Evolutionary conservation across 768 basidiomycete genomes (phyloP).

Genomic region (Symmetrospora coprosmae): DNA sequence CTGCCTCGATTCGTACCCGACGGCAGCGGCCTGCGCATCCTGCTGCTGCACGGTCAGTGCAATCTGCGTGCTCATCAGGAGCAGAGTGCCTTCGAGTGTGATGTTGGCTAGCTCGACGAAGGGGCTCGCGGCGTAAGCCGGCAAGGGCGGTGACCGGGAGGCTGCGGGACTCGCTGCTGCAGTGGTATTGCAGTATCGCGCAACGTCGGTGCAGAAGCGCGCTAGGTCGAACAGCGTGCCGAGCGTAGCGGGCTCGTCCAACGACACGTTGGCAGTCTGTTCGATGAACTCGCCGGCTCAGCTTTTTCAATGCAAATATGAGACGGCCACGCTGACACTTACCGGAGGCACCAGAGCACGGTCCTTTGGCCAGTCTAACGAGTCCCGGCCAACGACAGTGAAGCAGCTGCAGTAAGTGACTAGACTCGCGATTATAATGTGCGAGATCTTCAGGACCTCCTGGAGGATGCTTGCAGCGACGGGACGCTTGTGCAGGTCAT

Average conservation of each 20-base stretch:
- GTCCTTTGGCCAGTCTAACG: slow-evolving; percentile 54
- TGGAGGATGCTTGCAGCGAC: slow-evolving; percentile 58
- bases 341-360: slow-evolving; percentile 28
- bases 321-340: slow-evolving; percentile 6
- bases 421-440: slow-evolving; percentile 56
- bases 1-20: neutral
- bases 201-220: slow-evolving; percentile 58
- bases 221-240: slow-evolving; percentile 78
- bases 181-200: slow-evolving; percentile 50
- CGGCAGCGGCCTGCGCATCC: neutral
- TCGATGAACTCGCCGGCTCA: neutral
- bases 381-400: slow-evolving; percentile 45
- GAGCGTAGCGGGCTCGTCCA: slow-evolving; percentile 65
- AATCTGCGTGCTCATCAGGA: slow-evolving; percentile 26
- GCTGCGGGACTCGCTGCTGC: slow-evolving; percentile 34
- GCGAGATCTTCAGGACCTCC: slow-evolving; percentile 54
- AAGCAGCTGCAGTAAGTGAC: slow-evolving; percentile 59
- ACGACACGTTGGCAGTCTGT: slow-evolving; percentile 72
- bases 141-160: slow-evolving; percentile 1
- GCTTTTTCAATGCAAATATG: neutral
- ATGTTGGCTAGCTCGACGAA: slow-evolving; percentile 13
- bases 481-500: slow-evolving; percentile 56
- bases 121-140: neutral
- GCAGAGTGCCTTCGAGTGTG: slow-evolving; percentile 25
- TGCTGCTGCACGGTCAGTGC: slow-evolving; percentile 11